These are phyloP conservation scores for Tuber umbilicatum DNA, from an alignment of 495 filamentous ascomycete species.

Conservation along the genomic window DNA sequence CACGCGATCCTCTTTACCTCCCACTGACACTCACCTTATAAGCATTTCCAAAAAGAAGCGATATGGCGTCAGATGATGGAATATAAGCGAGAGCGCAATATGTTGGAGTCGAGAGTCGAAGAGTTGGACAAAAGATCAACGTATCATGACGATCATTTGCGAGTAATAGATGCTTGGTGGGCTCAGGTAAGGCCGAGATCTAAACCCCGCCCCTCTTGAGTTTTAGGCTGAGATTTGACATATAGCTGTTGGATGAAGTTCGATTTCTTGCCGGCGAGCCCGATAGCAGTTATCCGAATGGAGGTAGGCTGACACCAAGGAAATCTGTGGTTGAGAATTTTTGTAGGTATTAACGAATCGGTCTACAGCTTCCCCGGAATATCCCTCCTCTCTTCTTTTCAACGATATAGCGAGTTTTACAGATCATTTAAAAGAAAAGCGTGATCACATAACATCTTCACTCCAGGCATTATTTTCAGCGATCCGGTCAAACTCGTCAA, in stretches of 20 bases:
- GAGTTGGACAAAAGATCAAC: conserved; percentile 66
- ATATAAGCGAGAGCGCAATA: conserved; percentile 80
- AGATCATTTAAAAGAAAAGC: conserved; percentile 60
- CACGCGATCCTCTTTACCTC: background rate
- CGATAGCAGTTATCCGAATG: conserved; percentile 46
- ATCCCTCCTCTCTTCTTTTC: conserved; percentile 58
- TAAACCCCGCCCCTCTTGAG: conserved; percentile 32
- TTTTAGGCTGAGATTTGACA: conserved; percentile 42
- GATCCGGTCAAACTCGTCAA: conserved; percentile 30
- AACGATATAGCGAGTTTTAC: conserved; percentile 67
- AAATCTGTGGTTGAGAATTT: background rate
- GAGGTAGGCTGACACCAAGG: conserved; percentile 48
- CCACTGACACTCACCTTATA: conserved; percentile 35
- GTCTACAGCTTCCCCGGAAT: conserved; percentile 46
- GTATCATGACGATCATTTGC: conserved; percentile 85
- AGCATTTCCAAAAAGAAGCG: conserved; percentile 96
- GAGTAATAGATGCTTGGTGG: conserved; percentile 86
- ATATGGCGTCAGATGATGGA: conserved; percentile 96
- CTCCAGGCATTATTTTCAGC: conserved; percentile 51
- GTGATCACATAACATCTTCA: conserved; percentile 56
- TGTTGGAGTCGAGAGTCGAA: conserved; percentile 66
- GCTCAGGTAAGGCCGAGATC: conserved; percentile 58
- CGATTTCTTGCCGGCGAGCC: conserved; percentile 57
- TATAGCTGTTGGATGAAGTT: conserved; percentile 78
- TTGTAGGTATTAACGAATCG: background rate